A percentile compares a stretch with the other conserved stretches of the same genome.
phyloP scores from a whole-genome alignment of 306 rosid species.

The Rubus parviflorus region DNA sequence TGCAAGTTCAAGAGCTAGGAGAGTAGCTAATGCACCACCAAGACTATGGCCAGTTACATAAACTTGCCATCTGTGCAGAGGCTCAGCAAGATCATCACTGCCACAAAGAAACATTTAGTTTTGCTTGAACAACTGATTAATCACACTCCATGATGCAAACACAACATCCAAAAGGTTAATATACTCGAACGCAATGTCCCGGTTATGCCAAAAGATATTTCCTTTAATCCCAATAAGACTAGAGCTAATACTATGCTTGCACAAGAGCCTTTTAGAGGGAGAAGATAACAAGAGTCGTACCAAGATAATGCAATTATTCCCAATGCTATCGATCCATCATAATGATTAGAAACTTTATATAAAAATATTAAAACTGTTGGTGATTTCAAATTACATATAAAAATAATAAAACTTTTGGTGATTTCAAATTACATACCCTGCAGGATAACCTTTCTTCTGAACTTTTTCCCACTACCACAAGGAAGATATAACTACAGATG shows the following conservation, averaged over 20 bases:
- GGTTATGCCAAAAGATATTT: neutral
- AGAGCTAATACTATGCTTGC: neutral
- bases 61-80: constrained; percentile 74
- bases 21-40: constrained; percentile 97
- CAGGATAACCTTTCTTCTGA: neutral
- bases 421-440: neutral
- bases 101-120: constrained; percentile 24
- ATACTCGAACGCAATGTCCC: neutral
- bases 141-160: constrained; percentile 9
- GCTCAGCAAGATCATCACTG: constrained; percentile 69
- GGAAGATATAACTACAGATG: neutral
- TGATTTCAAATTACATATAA: neutral
- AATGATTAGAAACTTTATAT: neutral
- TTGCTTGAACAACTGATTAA: constrained; percentile 13
- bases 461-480: neutral
- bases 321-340: neutral
- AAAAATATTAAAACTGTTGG: neutral
- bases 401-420: neutral
- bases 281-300: neutral
- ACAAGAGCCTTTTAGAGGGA: neutral
- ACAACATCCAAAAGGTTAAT: neutral
- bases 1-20: constrained; percentile 92
- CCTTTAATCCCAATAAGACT: neutral
- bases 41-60: constrained; percentile 95
- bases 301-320: neutral